Base-by-base conservation (phyloP, 306 rosid genomes). In the Corylus americana region DNA sequence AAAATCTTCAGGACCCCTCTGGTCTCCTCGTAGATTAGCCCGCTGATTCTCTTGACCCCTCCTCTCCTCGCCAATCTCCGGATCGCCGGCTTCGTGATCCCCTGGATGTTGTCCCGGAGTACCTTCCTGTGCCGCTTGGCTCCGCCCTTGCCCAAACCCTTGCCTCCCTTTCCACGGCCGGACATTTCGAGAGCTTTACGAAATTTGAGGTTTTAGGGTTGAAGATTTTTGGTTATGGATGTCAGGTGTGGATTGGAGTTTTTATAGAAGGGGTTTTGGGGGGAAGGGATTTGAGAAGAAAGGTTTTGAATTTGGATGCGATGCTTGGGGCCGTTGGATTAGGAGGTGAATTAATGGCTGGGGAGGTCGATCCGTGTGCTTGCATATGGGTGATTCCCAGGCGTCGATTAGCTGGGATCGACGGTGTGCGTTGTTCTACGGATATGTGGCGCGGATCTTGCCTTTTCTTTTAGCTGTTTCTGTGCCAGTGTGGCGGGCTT, bases 81-180 rank as follows among this genome's bases (percentile, higher is more conserved):
- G 2, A 83, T 83, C 2, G 86, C 86, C 4, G 86, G 83, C 74
- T 83, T 83, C 11, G 86, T 83, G 74, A 83, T 83, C 18, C 86
- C 86, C 77, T 83, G 83, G 55, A 79, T 83, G 66, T 83, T 83
- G 49, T 83, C 87, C 7, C 87, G 11, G 3, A 83, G 81, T 12
- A 83, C 87, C 81, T 83, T 83, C 49, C 83, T 44, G 58, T 79
- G 83, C 2, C 87, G 77, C 47, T 83, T 83, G 2, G 86, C 86
- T 74, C 86, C 86, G 16, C 86, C 86, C 12, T 83, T 83, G 11
- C 86, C 86, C 74, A 83, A 25, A 1, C 86, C 83, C 81, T 79
- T 79, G 47, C 86, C 86, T 59, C 86, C 86, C 80, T 83, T 83
- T 16, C 86, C 86, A 11, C 86, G 86, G 13, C 86, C 83, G 0